Base-by-base conservation (phyloP, 768 basidiomycete species). In the Scleroderma bovista region DNA sequence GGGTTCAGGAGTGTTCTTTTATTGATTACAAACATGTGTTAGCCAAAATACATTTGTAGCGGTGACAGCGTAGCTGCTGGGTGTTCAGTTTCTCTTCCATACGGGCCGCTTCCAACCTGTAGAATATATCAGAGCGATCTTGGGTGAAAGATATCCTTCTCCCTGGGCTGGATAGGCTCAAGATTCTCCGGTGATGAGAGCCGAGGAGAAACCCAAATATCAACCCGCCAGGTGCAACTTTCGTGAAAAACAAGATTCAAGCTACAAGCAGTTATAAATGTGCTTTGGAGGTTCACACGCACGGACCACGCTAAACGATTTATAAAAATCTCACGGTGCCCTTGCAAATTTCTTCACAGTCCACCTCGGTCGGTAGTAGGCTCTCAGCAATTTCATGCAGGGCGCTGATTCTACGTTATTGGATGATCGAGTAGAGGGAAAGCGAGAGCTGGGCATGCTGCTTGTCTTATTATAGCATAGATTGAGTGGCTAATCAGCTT, bases 151-250 rank as follows among this genome's bases (percentile, higher is more conserved):
- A 67, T 50, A 29, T 75, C 52, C 24, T 37, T 84, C 81, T 83
- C 74, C 84, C 82, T 80, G 69, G 68, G 67, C 63, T 59, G 52
- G 40, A 59, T 68, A 61, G 67, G 72, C 72, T 83, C 84, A 86
- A 81, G 77, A 70, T 69, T 62, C 67, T 68, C 69, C 71, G 57
- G 70, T 73, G 55, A 52, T 53, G 45, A 57, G 53, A 63, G 50
- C 44, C 10, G 31, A 53, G 67, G 69, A 69, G 67, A 63, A 73
- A 71, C 81, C 76, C 83, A 85, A 86, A 86, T 84, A 84, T 83
- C 80, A 76, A 72, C 75, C 73, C 62, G 65, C 70, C 71, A 83
- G 83, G 84, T 86, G 75, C 65, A 75, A 85, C 82, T 86, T 86
- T 84, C 83, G 74, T 74, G 71, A 52, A 65, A 57, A 56, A 54